Evolutionary conservation across 257 asterid genomes (phyloP), one percentile per base, ranked within the genome.

Genomic region (Sherardia arvensis): DNA sequence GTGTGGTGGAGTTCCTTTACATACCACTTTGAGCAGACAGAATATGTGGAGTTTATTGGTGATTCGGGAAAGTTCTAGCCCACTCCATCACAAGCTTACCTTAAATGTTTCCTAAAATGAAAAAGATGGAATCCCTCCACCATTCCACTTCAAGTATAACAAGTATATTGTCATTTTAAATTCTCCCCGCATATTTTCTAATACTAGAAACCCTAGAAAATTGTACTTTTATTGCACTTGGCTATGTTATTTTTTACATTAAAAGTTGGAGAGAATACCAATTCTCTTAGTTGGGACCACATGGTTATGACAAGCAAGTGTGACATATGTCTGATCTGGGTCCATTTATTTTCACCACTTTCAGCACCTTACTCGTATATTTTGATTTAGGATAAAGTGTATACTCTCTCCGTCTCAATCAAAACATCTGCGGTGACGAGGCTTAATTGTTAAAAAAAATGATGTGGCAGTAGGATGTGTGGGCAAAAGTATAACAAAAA

Each of bases 1-100:
- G 21, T 55, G 67, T 79, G 79, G 84, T 83, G 90, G 90, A 77
- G 68, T 64, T 71, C 79, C 84, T 85, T 79, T 85, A 75, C 76
- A 14, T 43, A 15, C 49, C 49, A 65, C 87, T 65, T 69, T 53
- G 59, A 56, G 56, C 62, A 7, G 23, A 56, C 33, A 64, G 79
- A 72, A 74, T 69, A 71, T 69, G 57, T 61, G 27, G 59, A 49
- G 55, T 48, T 48, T 48, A 48, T 48, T 48, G 20, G 43, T n/a
- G 62, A 48, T 66, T 36, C 27, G 32, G 61, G 71, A 66, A 76
- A 23, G 74, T 60, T 60, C 59, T 18, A n/a, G 38, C 36, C 53
- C 2, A 66, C 17, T 59, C 71, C 65, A 29, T 27, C 36, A 26
- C 53, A 58, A 67, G 40, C 59, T 38, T 43, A 38, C n/a, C 59